Base-by-base conservation (phyloP, 371 early-diverging fungal species). In the Smittium mucronatum region DNA sequence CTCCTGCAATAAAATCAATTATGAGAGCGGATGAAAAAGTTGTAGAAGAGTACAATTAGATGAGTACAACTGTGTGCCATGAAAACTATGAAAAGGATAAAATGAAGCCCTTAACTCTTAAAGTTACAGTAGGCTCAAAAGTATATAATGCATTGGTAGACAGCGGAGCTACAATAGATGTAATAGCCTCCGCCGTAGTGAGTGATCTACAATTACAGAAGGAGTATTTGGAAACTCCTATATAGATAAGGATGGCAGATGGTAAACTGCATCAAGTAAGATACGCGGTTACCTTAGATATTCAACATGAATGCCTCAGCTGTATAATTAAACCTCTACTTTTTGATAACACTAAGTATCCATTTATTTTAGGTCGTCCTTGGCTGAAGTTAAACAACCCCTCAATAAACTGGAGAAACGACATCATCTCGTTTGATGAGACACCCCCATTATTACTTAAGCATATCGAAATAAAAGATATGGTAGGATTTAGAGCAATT, bases 321-420 rank as follows among this genome's bases (percentile, higher is more conserved):
- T 21, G 5, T 47, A 47, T 47, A 47, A 47, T 47, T 11, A 47
- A 21, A 11, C 11, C 47, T 21, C 47, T 47, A 11, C 5, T 47
- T 47, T 47, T 47, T 47, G 47, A 47, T 47, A 47, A 47, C 5
- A 5, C 21, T 47, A 47, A 47, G 21, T 21, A 47, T 47, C 47
- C 47, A 11, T 47, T 47, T 5, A 47, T 47, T 11, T 47, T 47
- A 47, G 47, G 47, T 47, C 5, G 5, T 11, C 5, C 47, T 61
- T 61, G 32, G 32, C 69, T n/a, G 71, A 75, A 59, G 1, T 73
- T n/a, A 64, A 61, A 25, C 35, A 69, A 65, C 71, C 73, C 57
- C 29, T 74, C 16, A 32, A 71, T 1, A 30, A 67, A 0, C 25
- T 73, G 28, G 57, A 74, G 5, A n/a, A 58, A 1, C 25, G 63